Percentiles rank a stretch among this genome's conserved stretches.
phyloP scores from a whole-genome alignment of 352 stramenopile genomes.

The Pythium grandisporangium region DNA sequence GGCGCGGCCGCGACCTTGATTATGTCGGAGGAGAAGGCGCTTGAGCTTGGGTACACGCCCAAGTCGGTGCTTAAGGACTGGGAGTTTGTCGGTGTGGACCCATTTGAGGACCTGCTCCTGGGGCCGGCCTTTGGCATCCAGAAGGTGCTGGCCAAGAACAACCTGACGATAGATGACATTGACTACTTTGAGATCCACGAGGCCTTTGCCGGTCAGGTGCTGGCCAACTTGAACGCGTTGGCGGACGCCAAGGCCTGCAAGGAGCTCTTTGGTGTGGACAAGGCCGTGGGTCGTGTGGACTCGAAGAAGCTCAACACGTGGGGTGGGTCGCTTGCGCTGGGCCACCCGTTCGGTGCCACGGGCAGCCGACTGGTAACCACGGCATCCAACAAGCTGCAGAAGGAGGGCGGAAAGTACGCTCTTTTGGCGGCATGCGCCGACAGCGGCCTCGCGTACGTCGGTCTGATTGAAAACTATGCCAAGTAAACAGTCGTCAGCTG shows the following conservation, averaged over 20 bases:
- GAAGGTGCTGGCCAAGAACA: constrained; percentile 75
- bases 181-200: constrained; percentile 99
- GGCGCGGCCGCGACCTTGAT: constrained; percentile 93
- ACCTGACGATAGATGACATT: constrained; percentile 91
- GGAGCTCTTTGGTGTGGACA: constrained; percentile 87
- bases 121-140: constrained; percentile 94
- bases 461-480: constrained; percentile 89
- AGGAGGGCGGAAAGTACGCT: constrained; percentile 94
- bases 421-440: constrained; percentile 96
- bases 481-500: too few relatives aligned
- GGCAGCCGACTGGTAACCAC: constrained; percentile 95
- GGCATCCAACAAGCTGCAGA: constrained; percentile 94
- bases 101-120: constrained; percentile 91
- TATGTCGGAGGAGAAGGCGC: constrained; percentile 94
- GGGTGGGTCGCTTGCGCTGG: constrained; percentile 93
- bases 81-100: constrained; percentile 96
- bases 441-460: constrained; percentile 94
- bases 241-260: constrained; percentile 93
- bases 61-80: constrained; percentile 93
- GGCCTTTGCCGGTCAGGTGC: constrained; percentile 97
- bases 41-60: constrained; percentile 94
- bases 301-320: constrained; percentile 97
- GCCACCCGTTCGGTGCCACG: constrained; percentile 98
- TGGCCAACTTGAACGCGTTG: constrained; percentile 96
- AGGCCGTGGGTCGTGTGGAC: constrained; percentile 88